phyloP scores from a whole-genome alignment of 2,329 filamentous ascomycete genomes.

The Pseudocercospora crystallina region DNA sequence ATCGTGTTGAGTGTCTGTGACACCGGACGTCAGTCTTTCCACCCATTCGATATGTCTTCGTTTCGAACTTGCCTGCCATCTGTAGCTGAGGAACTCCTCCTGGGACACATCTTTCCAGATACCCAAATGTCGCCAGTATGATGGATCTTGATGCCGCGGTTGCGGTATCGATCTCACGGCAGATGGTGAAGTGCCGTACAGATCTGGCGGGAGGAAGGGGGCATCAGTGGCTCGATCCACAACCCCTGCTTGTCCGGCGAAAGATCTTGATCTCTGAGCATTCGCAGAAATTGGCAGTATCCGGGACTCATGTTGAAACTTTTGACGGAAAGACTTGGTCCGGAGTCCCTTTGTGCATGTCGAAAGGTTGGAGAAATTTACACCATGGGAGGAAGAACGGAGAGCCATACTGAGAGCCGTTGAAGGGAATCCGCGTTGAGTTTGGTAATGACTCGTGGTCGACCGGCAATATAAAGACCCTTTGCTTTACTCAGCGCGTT shows the following conservation, averaged over 20 bases:
- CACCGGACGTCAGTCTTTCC: conserved; percentile 3
- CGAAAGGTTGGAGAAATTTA: not conserved
- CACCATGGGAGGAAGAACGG: not conserved
- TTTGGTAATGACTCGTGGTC: too few species aligned
- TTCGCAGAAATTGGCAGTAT: not conserved
- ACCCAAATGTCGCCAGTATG: conserved; percentile 23
- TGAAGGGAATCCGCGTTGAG: too few species aligned
- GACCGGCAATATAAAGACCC: too few species aligned
- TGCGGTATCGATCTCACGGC: not conserved
- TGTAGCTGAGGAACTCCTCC: conserved; percentile 54
- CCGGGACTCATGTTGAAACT: not conserved
- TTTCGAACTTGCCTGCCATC: conserved; percentile 53
- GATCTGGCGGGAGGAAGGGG: conserved; percentile 8
- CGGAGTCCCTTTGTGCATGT: not conserved
- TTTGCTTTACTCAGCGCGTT: too few species aligned
- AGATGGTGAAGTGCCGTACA: conserved; percentile 1
- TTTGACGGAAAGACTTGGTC: too few species aligned
- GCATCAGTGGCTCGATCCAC: conserved; percentile 9
- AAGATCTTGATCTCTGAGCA: conserved; percentile 1
- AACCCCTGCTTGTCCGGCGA: conserved; percentile 10
- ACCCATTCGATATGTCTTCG: not conserved
- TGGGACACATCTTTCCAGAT: conserved; percentile 50
- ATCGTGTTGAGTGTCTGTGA: conserved; percentile 52
- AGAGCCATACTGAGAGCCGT: too few species aligned
- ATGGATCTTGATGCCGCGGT: not conserved